A percentile compares a stretch with the other conserved stretches of the same genome.
Conservation (phyloP, 176 grass and related monocot genomes). For the Oryza glaberrima region DNA sequence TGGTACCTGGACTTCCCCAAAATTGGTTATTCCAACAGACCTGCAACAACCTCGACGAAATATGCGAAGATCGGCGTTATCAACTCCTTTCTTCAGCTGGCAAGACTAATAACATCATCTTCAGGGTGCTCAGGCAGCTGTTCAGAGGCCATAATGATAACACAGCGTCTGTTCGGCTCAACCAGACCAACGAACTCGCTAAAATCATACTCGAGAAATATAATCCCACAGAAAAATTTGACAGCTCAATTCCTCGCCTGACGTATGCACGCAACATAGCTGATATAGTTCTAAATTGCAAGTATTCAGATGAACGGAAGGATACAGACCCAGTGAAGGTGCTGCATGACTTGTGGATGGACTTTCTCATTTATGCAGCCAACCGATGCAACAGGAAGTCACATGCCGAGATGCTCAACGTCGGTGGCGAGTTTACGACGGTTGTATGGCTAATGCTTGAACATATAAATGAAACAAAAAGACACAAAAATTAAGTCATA, state of each 20-base stretch:
- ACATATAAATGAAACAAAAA: too few species aligned
- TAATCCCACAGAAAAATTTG: too few species aligned
- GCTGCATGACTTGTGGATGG: slow-evolving; percentile 2
- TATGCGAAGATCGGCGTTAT: too few species aligned
- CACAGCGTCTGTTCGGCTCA: too few species aligned
- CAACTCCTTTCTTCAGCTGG: too few species aligned
- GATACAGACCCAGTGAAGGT: not conserved
- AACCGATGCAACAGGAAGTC: slow-evolving; percentile 26
- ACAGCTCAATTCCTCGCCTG: not conserved
- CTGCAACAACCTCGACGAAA: not conserved
- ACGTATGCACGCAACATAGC: slow-evolving; percentile 3
- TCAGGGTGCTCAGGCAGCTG: not conserved
- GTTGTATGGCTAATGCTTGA: too few species aligned
- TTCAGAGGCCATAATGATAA: too few species aligned
- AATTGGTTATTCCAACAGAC: slow-evolving; percentile 27
- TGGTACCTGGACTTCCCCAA: slow-evolving; percentile 35
- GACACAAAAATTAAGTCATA: too few species aligned
- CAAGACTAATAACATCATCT: not conserved
- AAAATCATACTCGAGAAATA: too few species aligned
- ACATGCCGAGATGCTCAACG: slow-evolving; percentile 27
- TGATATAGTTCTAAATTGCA: not conserved
- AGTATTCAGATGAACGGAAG: not conserved
- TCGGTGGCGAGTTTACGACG: too few species aligned
- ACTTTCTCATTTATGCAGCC: slow-evolving; percentile 10
- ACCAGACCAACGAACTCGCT: too few species aligned